Percentiles rank a stretch among this genome's conserved stretches.
Conservation (phyloP, 2,329 filamentous ascomycete genomes). For the Fusarium euwallaceae region DNA sequence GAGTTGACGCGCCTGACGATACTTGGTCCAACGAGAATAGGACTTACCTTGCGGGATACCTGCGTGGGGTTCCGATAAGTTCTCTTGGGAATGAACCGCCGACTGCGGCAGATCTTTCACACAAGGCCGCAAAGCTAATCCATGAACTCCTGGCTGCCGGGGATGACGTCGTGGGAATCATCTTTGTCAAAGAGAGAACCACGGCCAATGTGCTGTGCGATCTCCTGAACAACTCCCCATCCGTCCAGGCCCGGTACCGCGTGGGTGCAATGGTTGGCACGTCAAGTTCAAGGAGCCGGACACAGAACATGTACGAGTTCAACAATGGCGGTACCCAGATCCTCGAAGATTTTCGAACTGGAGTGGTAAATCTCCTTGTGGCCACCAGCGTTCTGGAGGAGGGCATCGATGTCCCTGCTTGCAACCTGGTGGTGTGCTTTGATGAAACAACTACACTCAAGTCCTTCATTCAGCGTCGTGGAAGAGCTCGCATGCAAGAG, state of each 20-base stretch:
- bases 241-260: conserved; percentile 59
- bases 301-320: conserved; percentile 58
- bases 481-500: conserved; percentile 63
- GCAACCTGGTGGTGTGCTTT: conserved; percentile 73
- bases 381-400: conserved; percentile 76
- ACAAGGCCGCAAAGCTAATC: conserved; percentile 71
- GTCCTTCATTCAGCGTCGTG: conserved; percentile 70
- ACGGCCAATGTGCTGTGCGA: conserved; percentile 72
- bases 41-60: conserved; percentile 64
- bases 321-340: conserved; percentile 49
- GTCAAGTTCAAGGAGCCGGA: conserved; percentile 54
- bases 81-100: conserved; percentile 29
- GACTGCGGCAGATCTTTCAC: conserved; percentile 57
- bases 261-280: conserved; percentile 69
- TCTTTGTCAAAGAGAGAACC: conserved; percentile 76
- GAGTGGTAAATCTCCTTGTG: conserved; percentile 69
- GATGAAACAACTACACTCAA: conserved; percentile 64
- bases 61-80: conserved; percentile 53
- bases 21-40: conserved; percentile 65
- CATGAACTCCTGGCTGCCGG: conserved; percentile 60
- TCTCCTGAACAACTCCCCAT: conserved; percentile 67
- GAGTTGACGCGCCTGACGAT: conserved; percentile 47
- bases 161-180: conserved; percentile 66
- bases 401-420: conserved; percentile 75
- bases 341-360: conserved; percentile 64